phyloP scores from a whole-genome alignment of 768 basidiomycete genomes.

The Hericium erinaceus region DNA sequence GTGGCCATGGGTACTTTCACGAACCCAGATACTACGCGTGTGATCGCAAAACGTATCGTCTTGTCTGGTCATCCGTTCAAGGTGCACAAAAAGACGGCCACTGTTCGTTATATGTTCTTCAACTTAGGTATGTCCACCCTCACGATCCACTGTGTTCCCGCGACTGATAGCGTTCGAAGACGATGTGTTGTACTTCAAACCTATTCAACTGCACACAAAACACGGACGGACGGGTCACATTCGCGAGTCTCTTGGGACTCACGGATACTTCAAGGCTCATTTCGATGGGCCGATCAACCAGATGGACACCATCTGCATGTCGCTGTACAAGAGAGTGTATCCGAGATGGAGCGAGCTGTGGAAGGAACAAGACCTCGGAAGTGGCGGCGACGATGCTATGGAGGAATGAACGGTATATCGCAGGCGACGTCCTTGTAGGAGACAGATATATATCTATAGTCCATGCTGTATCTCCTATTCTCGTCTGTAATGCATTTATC shows the following conservation, averaged over 20 bases:
- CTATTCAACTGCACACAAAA: conserved; percentile 89
- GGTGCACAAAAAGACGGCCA: conserved; percentile 94
- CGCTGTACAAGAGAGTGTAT: conserved; percentile 89
- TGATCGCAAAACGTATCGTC: conserved; percentile 89
- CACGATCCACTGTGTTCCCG: conserved; percentile 4
- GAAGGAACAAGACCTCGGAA: conserved; percentile 17
- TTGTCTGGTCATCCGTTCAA: conserved; percentile 96
- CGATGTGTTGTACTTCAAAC: conserved; percentile 88
- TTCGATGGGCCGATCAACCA: conserved; percentile 90
- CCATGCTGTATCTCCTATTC: no score
- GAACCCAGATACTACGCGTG: conserved; percentile 81
- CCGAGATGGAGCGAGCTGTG: conserved; percentile 74
- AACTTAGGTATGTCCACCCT: conserved; percentile 49
- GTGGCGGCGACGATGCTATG: conserved; percentile 14
- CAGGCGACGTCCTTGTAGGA: no score
- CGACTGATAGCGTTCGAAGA: conserved; percentile 31
- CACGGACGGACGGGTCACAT: conserved; percentile 86
- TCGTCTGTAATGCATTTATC: no score
- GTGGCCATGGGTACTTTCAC: conserved; percentile 87
- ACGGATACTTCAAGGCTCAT: conserved; percentile 93
- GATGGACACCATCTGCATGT: conserved; percentile 97
- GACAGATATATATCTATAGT: no score
- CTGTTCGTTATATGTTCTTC: conserved; percentile 99
- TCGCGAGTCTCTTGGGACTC: conserved; percentile 86
- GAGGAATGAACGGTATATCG: conserved; percentile 10